Percentiles rank a stretch among this genome's conserved stretches.
Conservation (phyloP, 169 alveolate species). For the Perkinsus olseni region DNA sequence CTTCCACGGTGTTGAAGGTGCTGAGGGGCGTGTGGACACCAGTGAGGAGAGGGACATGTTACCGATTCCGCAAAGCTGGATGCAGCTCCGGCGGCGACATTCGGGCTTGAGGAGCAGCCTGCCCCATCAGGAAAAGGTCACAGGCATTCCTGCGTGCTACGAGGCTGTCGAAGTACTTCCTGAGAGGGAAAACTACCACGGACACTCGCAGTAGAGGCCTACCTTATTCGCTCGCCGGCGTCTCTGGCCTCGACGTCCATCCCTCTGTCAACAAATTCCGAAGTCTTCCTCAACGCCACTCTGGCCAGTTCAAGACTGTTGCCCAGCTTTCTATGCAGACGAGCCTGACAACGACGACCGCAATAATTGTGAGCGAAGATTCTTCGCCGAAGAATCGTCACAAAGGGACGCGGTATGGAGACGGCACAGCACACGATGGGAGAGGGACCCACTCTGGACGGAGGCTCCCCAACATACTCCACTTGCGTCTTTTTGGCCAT, state of each 20-base stretch:
- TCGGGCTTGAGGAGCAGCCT: not conserved
- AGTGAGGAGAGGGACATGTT: not conserved
- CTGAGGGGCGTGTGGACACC: not conserved
- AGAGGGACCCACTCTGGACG: not conserved
- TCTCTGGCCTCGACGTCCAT: not conserved
- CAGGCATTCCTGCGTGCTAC: not conserved
- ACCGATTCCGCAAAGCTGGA: not conserved
- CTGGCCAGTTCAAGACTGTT: not conserved
- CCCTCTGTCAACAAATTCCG: not conserved
- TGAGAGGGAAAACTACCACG: not conserved
- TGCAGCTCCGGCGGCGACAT: not conserved
- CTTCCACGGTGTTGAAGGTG: not conserved
- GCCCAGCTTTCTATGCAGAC: not conserved
- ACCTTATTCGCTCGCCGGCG: not conserved
- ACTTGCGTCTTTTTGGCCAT: not conserved
- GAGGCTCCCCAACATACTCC: not conserved
- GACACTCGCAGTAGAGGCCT: not conserved
- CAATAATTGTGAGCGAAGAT: too few relatives aligned
- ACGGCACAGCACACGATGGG: too few relatives aligned
- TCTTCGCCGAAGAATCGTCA: too few relatives aligned
- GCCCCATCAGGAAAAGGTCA: not conserved
- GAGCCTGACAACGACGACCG: too few relatives aligned
- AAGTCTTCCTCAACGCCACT: not conserved
- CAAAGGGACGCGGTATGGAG: too few relatives aligned
- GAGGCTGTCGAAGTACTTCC: not conserved